Base-by-base conservation (phyloP, 495 filamentous ascomycete genomes). In the Lasiosphaeria ovina region DNA sequence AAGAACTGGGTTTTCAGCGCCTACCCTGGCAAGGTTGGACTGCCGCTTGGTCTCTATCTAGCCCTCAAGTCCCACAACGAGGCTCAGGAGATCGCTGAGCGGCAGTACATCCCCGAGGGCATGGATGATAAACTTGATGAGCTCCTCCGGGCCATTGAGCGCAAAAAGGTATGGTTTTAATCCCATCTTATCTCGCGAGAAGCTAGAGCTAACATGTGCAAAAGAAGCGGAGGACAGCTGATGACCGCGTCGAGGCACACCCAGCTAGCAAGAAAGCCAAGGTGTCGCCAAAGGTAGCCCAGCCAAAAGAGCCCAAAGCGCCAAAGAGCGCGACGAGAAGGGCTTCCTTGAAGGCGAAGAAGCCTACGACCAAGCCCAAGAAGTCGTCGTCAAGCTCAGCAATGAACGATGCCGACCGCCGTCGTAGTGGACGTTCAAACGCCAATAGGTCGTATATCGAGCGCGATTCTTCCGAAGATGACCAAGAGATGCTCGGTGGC, bases 71-170 rank as follows among this genome's bases (percentile, higher is more conserved):
- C 83, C 65, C 91, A 94, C 65, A 83, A 87, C 33, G 85, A 87
- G 60, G 92, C 93, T 3, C 89, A 93, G 65, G 82, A 87, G 59
- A 89, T 96, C 60, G 90, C 92, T 1, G 85, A 89, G 67, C 94
- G 87, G 77, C 86, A 87, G 58, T 96, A 87, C 70, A 76, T 96
- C 3, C 88, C 91, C 1, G 88, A 92, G 36, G 88, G 87, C n/a
- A 74, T 95, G 38, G 88, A 91, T n/a, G 88, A 92, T 47, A 71
- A 80, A 54, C 75, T 94, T 6, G 91, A 96, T 57, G 83, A 84
- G 11, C 72, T 92, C 14, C 64, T 86, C 10, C 74, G 77, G 60
- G 72, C 74, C 1, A 62, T 85, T 49, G 79, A 86, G 54, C 80
- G 78, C 55, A 81, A 81, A 62, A 83, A 81, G 77, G 81, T 82